phyloP scores from a whole-genome alignment of 2,329 filamentous ascomycete species.

The Ophiostoma tasmaniense region DNA sequence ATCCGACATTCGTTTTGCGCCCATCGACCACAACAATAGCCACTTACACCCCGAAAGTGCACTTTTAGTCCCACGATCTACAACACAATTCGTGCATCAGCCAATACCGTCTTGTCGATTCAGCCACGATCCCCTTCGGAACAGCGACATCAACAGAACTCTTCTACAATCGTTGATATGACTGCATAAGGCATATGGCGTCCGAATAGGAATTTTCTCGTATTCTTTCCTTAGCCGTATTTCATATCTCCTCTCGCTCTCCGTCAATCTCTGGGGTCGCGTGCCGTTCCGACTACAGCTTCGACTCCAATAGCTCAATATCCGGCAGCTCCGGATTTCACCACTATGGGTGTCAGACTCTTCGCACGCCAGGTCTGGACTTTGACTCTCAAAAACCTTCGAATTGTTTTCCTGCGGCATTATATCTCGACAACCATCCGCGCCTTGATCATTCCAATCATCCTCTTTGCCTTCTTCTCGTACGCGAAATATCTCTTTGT shows the following conservation, averaged over 20 bases:
- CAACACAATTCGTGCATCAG: background rate
- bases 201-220: background rate
- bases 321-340: background rate
- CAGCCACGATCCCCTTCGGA: background rate
- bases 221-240: background rate
- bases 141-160: background rate
- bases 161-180: background rate
- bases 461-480: constrained; percentile 51
- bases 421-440: constrained; percentile 43
- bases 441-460: constrained; percentile 51
- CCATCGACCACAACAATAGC: background rate
- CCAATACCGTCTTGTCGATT: background rate
- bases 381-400: constrained; percentile 53
- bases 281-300: background rate
- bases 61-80: background rate
- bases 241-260: background rate
- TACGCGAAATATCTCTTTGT: constrained; percentile 80
- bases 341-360: constrained; percentile 12
- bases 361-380: constrained; percentile 47
- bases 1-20: background rate
- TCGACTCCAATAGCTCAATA: background rate
- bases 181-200: background rate
- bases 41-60: background rate
- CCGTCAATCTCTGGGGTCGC: background rate
- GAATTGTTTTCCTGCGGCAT: constrained; percentile 49